Conservation (phyloP, 176 grass and related monocot species). For the Stipa capillata region DNA sequence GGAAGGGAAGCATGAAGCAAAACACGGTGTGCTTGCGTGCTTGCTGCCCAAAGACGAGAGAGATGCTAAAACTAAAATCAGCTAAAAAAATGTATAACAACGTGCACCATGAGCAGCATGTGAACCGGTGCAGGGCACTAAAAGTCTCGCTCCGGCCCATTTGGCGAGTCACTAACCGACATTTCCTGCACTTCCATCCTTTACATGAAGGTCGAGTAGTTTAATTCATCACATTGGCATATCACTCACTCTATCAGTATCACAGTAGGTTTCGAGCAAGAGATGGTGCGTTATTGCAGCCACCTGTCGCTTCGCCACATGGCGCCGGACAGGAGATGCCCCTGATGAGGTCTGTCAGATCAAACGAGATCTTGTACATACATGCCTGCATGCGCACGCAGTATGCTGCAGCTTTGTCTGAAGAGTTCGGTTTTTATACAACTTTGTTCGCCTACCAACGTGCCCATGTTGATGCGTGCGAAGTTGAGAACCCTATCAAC, state of each 20-base stretch:
- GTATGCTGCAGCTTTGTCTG: constrained; percentile 3
- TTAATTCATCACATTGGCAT: background rate
- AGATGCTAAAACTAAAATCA: background rate
- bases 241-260: background rate
- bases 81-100: background rate
- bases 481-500: background rate
- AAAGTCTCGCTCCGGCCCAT: background rate
- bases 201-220: background rate
- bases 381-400: constrained; percentile 15
- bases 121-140: background rate
- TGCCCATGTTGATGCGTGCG: constrained; percentile 23
- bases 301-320: background rate
- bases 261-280: background rate
- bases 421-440: background rate
- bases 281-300: background rate
- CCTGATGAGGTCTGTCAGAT: background rate
- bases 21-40: background rate
- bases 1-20: background rate
- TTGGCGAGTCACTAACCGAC: background rate
- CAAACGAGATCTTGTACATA: constrained; percentile 18
- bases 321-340: background rate
- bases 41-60: background rate
- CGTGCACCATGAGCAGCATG: background rate
- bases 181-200: background rate
- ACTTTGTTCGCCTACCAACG: background rate